These are phyloP conservation scores for Lizanozyma gosingica DNA, from an alignment of 1,139 yeast species.

Conservation along the genomic window DNA sequence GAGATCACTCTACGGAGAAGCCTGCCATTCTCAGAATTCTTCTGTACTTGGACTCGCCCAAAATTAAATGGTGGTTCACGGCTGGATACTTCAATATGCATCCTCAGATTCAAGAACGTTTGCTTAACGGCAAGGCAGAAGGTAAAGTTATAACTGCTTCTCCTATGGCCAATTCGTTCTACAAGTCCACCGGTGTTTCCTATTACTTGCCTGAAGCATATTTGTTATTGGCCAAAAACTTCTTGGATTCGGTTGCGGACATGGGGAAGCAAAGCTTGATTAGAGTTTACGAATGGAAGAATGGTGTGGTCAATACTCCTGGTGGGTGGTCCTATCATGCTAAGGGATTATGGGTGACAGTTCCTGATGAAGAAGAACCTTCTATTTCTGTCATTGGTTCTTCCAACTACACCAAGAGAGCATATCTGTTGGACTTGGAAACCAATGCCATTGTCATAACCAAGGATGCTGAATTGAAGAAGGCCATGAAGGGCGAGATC, in stretches of 20 bases:
- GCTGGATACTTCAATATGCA: slow-evolving; percentile 96
- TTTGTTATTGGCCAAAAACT: slow-evolving; percentile 62
- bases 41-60: slow-evolving; percentile 46
- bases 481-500: slow-evolving; percentile 53
- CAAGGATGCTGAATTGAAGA: slow-evolving; percentile 49
- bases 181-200: slow-evolving; percentile 74
- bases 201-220: slow-evolving; percentile 83
- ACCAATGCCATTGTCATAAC: slow-evolving; percentile 77
- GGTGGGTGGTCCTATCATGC: slow-evolving; percentile 98
- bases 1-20: slow-evolving; percentile 66
- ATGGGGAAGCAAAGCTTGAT: slow-evolving; percentile 41
- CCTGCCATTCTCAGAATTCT: slow-evolving; percentile 56
- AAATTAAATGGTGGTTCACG: slow-evolving; percentile 76
- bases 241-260: slow-evolving; percentile 45
- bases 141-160: slow-evolving; percentile 85
- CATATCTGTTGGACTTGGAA: slow-evolving; percentile 83
- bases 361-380: slow-evolving; percentile 52
- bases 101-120: slow-evolving; percentile 57
- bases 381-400: slow-evolving; percentile 81
- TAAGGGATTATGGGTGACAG: slow-evolving; percentile 86
- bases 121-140: slow-evolving; percentile 49
- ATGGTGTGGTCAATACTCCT: slow-evolving; percentile 72
- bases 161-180: slow-evolving; percentile 90
- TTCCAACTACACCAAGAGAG: slow-evolving; percentile 85
- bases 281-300: slow-evolving; percentile 72